Base-by-base conservation (phyloP, 1,139 yeast genomes). In the Protomyces arabidopsidicola region DNA sequence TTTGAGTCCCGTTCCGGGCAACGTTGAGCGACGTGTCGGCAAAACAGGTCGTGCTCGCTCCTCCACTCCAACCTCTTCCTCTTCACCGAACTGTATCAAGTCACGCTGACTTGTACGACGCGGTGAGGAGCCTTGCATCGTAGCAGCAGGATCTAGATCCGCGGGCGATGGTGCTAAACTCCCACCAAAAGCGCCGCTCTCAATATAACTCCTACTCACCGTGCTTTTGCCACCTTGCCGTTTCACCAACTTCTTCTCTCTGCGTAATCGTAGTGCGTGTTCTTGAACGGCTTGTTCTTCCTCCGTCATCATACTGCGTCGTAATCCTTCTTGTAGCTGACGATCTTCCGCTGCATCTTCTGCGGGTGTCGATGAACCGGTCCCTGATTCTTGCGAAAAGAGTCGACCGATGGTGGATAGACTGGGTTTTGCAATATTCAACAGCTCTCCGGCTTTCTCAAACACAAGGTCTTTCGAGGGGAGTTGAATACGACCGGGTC, bases 391-490 rank as follows among this genome's bases (percentile, higher is more conserved):
- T 16, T 58, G 62, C 18, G 56, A 51, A 20, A 58, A 58, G 20
- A 58, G 56, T n/a, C 62, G 38, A 12, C 62, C 62, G 5, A 58
- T 55, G 14, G 51, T 50, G 2, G 62, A 52, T 2, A 58, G 45
- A 12, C 56, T 51, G 3, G 62, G 62, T 39, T 58, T 58, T 2
- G 62, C 62, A 39, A 58, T 58, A 34, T 58, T 58, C 22, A 58
- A 52, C 10, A 58, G 52, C 27, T 55, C 62, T 9, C 56, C 53
- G 9, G 62, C 62, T 31, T 58, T 58, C 22, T 58, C 62, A 36
- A 58, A 58, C 12, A 58, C 62, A n/a, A 58, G 56, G 20, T 58
- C 62, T 20, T 58, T 58, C 24, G 56, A 39, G 22, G 63, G 60
- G 6, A 62, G 58, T 6, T 45, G 64, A 34, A 24, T 16, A 5